Percentiles rank a stretch among this genome's conserved stretches.
Evolutionary conservation across 1,139 yeast species (phyloP).

Genomic region (Candida glucosophila): DNA sequence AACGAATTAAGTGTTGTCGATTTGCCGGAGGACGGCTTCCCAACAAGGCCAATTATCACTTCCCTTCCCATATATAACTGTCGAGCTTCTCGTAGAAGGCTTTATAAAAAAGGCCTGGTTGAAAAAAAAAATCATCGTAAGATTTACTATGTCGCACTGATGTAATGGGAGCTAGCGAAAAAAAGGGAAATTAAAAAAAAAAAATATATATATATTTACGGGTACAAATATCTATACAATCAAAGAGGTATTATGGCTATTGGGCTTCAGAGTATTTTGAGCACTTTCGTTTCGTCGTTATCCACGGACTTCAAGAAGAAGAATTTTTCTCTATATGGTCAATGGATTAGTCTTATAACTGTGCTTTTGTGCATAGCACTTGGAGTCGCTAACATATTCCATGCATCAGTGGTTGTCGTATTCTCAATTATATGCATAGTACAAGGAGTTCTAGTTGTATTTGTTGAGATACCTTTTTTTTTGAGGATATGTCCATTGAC

Average conservation of each 20-base stretch:
- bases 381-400: conserved; percentile 89
- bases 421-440: conserved; percentile 77
- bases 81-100: too few relatives aligned
- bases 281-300: conserved; percentile 46
- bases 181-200: too few relatives aligned
- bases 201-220: too few relatives aligned
- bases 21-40: conserved; percentile 94
- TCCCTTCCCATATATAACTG: conserved; percentile 67
- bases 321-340: conserved; percentile 45
- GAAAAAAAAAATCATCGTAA: too few relatives aligned
- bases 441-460: conserved; percentile 73
- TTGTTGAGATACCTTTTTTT: conserved; percentile 87
- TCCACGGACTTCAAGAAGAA: conserved; percentile 57
- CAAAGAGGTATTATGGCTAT: too few relatives aligned
- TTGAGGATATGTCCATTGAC: conserved; percentile 88
- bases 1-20: conserved; percentile 72
- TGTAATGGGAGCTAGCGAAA: too few relatives aligned
- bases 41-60: conserved; percentile 89
- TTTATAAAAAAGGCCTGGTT: too few relatives aligned
- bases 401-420: conserved; percentile 68
- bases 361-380: conserved; percentile 76
- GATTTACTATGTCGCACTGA: too few relatives aligned
- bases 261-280: conserved; percentile 13
- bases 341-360: conserved; percentile 65
- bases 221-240: too few relatives aligned